These are phyloP conservation scores for Dipteronia sinensis DNA, from an alignment of 345 rosid genomes.

Conservation along the genomic window DNA sequence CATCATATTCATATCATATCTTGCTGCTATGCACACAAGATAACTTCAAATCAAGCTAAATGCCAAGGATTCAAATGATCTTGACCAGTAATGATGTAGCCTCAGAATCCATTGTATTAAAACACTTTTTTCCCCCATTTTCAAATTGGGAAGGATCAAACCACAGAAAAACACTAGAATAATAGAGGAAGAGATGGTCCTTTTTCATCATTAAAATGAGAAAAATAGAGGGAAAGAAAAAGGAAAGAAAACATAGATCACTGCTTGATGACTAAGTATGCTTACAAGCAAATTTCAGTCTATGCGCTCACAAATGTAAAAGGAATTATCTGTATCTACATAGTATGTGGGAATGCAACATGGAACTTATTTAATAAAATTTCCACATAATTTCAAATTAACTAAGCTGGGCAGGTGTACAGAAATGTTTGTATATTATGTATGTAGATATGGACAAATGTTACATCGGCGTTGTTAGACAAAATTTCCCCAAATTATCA, in stretches of 20 bases:
- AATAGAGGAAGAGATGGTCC: background rate
- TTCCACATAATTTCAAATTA: background rate
- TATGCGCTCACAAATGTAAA: background rate
- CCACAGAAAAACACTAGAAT: background rate
- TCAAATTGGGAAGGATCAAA: background rate
- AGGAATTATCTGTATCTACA: background rate
- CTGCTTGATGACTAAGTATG: background rate
- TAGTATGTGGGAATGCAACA: background rate
- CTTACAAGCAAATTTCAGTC: background rate
- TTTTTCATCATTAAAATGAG: background rate
- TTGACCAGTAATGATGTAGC: background rate
- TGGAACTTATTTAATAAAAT: background rate
- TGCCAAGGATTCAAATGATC: background rate
- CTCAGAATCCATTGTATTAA: background rate
- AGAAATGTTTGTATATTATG: background rate
- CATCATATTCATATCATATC: background rate
- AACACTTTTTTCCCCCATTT: background rate
- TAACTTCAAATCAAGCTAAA: background rate
- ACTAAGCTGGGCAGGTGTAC: background rate
- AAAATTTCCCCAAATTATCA: background rate
- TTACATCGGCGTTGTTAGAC: background rate
- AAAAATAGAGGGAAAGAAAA: background rate
- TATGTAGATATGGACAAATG: background rate
- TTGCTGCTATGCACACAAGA: background rate
- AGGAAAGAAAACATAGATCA: background rate